Evolutionary conservation across 768 basidiomycete genomes (phyloP).

Genomic region (Coprinopsis sp.): DNA sequence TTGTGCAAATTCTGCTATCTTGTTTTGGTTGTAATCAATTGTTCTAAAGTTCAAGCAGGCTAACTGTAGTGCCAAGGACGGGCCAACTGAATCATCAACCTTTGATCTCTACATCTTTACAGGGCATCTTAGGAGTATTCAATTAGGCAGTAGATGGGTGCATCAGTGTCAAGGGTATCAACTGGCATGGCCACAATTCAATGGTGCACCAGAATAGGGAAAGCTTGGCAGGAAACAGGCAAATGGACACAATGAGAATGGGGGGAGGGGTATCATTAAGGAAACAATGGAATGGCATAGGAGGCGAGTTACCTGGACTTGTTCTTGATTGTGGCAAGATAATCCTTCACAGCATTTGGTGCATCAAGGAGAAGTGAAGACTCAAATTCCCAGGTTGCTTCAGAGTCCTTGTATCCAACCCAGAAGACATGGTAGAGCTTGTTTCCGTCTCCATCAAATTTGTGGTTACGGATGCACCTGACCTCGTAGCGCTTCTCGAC

Average conservation of each 20-base stretch:
- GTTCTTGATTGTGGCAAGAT: conserved; percentile 19
- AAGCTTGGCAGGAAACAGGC: neutral
- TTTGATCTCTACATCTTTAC: too few species aligned
- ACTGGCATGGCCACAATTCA: too few species aligned
- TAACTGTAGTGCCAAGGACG: too few species aligned
- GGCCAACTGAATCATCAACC: too few species aligned
- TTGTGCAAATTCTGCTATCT: neutral
- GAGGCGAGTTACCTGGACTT: too few species aligned
- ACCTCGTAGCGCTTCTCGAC: conserved; percentile 44
- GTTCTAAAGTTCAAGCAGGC: too few species aligned
- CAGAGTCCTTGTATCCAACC: conserved; percentile 46
- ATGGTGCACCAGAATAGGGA: neutral
- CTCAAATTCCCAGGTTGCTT: conserved; percentile 60
- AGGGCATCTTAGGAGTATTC: too few species aligned
- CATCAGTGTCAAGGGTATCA: conserved; percentile 22
- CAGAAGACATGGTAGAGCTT: conserved; percentile 49
- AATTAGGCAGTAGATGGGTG: too few species aligned
- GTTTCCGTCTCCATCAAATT: conserved; percentile 27
- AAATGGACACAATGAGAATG: too few species aligned
- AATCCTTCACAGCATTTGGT: conserved; percentile 39
- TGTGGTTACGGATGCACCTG: conserved; percentile 33
- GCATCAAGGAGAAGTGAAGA: conserved; percentile 43
- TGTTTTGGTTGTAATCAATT: conserved; percentile 27
- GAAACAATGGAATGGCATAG: neutral
- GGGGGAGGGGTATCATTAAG: neutral